Evolutionary conservation across 768 basidiomycete species (phyloP).

Genomic region (Russula emetica): DNA sequence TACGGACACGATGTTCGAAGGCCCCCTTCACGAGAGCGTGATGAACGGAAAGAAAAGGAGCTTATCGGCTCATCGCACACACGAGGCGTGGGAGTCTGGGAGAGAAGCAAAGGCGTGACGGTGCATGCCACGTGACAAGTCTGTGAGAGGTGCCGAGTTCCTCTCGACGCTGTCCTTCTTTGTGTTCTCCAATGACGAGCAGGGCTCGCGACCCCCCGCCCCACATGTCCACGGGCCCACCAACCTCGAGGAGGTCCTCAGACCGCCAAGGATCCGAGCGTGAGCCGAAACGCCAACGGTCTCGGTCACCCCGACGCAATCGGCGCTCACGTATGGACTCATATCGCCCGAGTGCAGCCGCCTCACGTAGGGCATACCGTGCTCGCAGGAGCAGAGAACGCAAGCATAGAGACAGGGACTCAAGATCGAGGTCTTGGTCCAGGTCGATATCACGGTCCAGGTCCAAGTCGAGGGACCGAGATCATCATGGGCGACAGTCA

Average conservation of each 20-base stretch:
- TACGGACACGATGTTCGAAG: background rate
- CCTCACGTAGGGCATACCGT: slow-evolving; percentile 20
- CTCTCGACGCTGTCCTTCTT: slow-evolving; percentile 2
- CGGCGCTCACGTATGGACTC: slow-evolving; percentile 25
- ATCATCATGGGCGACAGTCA: slow-evolving; percentile 27
- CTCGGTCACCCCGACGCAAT: slow-evolving; percentile 22
- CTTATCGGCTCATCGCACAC: background rate
- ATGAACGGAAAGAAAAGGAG: background rate
- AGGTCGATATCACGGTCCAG: slow-evolving; percentile 20
- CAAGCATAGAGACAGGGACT: slow-evolving; percentile 9
- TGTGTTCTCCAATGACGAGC: slow-evolving; percentile 19
- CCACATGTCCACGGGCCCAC: slow-evolving; percentile 8
- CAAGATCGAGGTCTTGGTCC: slow-evolving; percentile 22
- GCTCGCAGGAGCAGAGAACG: slow-evolving; percentile 24
- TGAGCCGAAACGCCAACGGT: slow-evolving; percentile 17
- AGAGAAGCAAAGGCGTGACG: background rate
- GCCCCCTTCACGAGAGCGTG: too few species aligned
- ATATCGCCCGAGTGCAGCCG: slow-evolving; percentile 22
- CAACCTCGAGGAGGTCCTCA: slow-evolving; percentile 15
- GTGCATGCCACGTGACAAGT: slow-evolving; percentile 15
- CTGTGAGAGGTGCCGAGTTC: too few species aligned
- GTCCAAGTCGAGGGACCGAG: slow-evolving; percentile 37
- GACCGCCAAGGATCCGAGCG: slow-evolving; percentile 15
- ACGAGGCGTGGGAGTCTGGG: slow-evolving; percentile 3
- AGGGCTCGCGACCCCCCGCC: slow-evolving; percentile 20